phyloP scores from a whole-genome alignment of 2,329 filamentous ascomycete species.

The Scedosporium apiospermum region DNA sequence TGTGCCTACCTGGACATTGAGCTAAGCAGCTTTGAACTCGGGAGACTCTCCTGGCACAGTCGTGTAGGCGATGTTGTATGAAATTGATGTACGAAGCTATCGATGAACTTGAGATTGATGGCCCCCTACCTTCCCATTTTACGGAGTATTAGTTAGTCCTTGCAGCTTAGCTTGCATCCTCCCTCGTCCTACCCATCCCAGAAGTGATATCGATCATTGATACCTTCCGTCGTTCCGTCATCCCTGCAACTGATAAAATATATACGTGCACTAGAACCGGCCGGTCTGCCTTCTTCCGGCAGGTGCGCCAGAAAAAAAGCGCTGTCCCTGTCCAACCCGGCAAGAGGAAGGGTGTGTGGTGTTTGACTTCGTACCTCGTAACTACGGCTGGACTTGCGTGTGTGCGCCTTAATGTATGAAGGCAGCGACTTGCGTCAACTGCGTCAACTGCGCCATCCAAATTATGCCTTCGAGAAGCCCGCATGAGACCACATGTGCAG shows the following conservation, averaged over 20 bases:
- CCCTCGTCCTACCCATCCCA: too few species aligned
- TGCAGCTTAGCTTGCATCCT: too few species aligned
- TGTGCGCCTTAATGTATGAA: not conserved
- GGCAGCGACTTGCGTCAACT: not conserved
- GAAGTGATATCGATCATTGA: too few species aligned
- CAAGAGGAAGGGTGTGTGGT: not conserved
- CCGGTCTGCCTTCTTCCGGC: not conserved
- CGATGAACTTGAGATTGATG: too few species aligned
- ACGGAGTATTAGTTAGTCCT: too few species aligned
- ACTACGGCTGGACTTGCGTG: not conserved
- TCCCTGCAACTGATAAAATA: not conserved
- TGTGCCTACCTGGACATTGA: too few species aligned
- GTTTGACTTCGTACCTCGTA: not conserved
- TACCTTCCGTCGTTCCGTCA: not conserved
- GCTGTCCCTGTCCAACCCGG: not conserved
- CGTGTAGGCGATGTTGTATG: too few species aligned
- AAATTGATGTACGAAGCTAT: too few species aligned
- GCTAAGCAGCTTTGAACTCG: too few species aligned
- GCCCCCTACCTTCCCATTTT: too few species aligned
- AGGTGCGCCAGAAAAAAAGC: not conserved
- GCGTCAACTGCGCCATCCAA: not conserved
- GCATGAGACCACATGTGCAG: not conserved
- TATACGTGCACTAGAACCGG: not conserved
- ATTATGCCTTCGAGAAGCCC: not conserved
- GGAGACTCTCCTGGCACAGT: too few species aligned